phyloP scores from a whole-genome alignment of 2,329 filamentous ascomycete genomes.

The Lanzia echinophila region DNA sequence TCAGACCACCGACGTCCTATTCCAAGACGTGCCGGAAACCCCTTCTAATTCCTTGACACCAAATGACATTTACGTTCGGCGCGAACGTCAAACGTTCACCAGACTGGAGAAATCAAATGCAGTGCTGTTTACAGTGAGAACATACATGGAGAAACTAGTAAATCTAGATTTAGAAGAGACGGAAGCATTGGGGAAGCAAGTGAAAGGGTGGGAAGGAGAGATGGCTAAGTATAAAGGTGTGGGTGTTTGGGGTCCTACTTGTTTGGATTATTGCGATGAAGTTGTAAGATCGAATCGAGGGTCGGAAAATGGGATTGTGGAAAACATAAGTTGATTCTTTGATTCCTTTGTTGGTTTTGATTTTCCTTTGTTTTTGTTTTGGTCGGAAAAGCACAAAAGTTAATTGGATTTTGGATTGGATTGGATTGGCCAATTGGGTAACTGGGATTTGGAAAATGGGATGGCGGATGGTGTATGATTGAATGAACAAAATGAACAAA shows the following conservation, averaged over 20 bases:
- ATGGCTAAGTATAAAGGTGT: slow-evolving; percentile 40
- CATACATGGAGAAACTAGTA: slow-evolving; percentile 36
- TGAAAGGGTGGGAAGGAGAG: slow-evolving; percentile 39
- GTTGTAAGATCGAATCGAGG: background rate
- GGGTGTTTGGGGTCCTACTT: slow-evolving; percentile 33
- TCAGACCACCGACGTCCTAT: slow-evolving; percentile 39
- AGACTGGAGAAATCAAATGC: slow-evolving; percentile 37
- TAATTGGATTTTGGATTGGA: no score
- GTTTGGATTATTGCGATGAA: slow-evolving; percentile 17
- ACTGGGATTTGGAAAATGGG: no score
- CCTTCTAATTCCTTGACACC: slow-evolving; percentile 23
- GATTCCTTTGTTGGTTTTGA: background rate
- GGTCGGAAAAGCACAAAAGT: no score
- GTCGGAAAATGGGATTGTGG: background rate
- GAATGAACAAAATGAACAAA: no score
- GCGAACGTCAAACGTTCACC: slow-evolving; percentile 44
- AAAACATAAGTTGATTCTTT: background rate
- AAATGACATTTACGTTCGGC: slow-evolving; percentile 39
- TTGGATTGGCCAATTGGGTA: no score
- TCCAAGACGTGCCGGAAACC: slow-evolving; percentile 39
- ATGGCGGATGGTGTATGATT: no score
- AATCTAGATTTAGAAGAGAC: slow-evolving; percentile 37
- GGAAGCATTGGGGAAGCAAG: slow-evolving; percentile 36
- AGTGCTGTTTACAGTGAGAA: slow-evolving; percentile 44
- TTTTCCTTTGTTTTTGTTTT: background rate